Percentiles rank a stretch among this genome's conserved stretches.
phyloP scores from a whole-genome alignment of 2,329 filamentous ascomycete genomes.

The Phoma herbarum region DNA sequence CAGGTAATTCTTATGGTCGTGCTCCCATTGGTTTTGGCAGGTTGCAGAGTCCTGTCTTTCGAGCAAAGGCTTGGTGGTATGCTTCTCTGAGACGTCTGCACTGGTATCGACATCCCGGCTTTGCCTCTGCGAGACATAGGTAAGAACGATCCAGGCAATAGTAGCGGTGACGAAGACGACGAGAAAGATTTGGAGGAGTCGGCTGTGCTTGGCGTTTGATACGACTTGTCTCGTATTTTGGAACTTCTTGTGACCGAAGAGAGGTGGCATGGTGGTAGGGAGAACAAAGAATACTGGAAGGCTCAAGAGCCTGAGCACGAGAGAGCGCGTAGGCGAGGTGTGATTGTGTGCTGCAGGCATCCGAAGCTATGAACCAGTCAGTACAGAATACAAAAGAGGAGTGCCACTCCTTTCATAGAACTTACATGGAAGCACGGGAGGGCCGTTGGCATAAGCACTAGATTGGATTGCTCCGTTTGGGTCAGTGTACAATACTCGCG shows the following conservation, averaged over 20 bases:
- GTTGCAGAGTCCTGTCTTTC: slow-evolving; percentile 11
- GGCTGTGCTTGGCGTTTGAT: neutral
- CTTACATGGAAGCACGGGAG: slow-evolving; percentile 44
- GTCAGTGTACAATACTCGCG: slow-evolving; percentile 39
- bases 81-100: slow-evolving; percentile 3
- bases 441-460: slow-evolving; percentile 50
- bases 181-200: neutral
- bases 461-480: slow-evolving; percentile 33
- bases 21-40: slow-evolving; percentile 24
- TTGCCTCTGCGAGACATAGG: slow-evolving; percentile 3
- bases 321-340: slow-evolving; percentile 37
- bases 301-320: slow-evolving; percentile 29
- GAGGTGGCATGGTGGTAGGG: slow-evolving; percentile 44
- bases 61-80: neutral
- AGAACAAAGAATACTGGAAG: slow-evolving; percentile 22
- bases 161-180: neutral
- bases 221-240: neutral
- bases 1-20: slow-evolving; percentile 19
- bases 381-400: slow-evolving; percentile 28
- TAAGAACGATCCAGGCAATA: slow-evolving; percentile 1
- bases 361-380: slow-evolving; percentile 43
- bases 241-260: slow-evolving; percentile 8
- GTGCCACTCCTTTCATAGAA: slow-evolving; percentile 44
- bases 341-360: slow-evolving; percentile 42
- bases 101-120: neutral